Conservation (phyloP, 495 filamentous ascomycete species). For the Tetracladium setigerum region DNA sequence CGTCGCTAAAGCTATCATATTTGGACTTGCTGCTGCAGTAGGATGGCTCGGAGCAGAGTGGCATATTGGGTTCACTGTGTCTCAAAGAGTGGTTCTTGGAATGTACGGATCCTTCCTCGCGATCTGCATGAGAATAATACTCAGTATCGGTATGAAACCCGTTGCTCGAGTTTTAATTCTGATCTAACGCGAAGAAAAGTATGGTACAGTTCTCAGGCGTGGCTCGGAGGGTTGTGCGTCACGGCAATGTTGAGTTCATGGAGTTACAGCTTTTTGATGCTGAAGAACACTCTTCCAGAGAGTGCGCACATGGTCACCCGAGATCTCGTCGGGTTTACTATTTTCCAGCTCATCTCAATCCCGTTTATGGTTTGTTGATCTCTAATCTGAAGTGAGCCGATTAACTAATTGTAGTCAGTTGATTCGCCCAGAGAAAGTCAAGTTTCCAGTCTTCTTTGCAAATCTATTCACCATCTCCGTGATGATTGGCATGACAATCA, state of each 20-base stretch:
- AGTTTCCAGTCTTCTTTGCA: too few species aligned
- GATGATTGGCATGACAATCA: too few species aligned
- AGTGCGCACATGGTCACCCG: constrained; percentile 22
- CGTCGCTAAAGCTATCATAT: too few species aligned
- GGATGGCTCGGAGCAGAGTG: not conserved
- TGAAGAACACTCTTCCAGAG: constrained; percentile 26
- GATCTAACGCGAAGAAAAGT: not conserved
- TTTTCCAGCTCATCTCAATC: constrained; percentile 25
- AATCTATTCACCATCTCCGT: too few species aligned
- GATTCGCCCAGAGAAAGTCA: too few species aligned
- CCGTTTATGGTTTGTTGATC: constrained; percentile 21
- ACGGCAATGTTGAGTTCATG: constrained; percentile 22
- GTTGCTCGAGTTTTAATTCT: too few species aligned
- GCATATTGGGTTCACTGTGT: constrained; percentile 6
- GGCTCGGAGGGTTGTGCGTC: constrained; percentile 1
- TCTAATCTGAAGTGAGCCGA: too few species aligned
- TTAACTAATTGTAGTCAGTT: too few species aligned
- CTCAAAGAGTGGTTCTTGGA: constrained; percentile 1
- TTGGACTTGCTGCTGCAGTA: too few species aligned
- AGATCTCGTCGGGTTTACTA: constrained; percentile 24
- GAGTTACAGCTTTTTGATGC: constrained; percentile 23
- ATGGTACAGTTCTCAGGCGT: constrained; percentile 2
- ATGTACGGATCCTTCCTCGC: constrained; percentile 5
- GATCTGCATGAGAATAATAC: constrained; percentile 1
- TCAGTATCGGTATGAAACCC: not conserved